Base-by-base conservation (phyloP, 331 rosid species). In the Rosa hybrid region DNA sequence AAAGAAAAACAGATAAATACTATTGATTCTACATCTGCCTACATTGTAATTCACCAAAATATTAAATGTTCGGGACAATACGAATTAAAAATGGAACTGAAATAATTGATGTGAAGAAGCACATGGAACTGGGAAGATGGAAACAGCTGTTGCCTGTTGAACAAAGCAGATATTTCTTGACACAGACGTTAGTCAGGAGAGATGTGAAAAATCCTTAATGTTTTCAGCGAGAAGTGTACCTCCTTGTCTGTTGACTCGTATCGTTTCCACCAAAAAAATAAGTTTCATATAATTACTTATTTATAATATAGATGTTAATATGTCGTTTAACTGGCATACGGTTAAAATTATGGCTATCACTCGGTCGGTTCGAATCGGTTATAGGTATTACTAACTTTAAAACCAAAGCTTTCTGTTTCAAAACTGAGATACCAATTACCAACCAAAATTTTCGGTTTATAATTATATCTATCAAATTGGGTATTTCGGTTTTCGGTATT, bases 151-250 rank as follows among this genome's bases (percentile, higher is more conserved):
- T 79, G 21, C 46, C 9, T 65, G 44, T 67, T 67, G 72, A 4
- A 17, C 44, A 77, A 64, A 81, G 80, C 84, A 81, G 72, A 75
- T 41, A 30, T 75, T 83, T 83, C 83, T 84, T 12, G 88, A 80
- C 20, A 68, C 12, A 25, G 60, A 46, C 39, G 27, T 23, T 42
- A 49, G 63, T 30, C n/a, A 7, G 10, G n/a, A 30, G 70, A 60
- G 72, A 78, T 81, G 68, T 63, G 73, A 78, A 57, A 74, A 70
- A 82, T 68, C 81, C 83, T 80, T 49, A 44, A 72, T 81, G 54
- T 73, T 81, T 83, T 77, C 59, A 42, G 63, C 60, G 4, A 7
- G 2, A 64, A 30, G 39, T 70, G 48, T 72, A 60, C 78, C 44
- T 65, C 59, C 59, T 79, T 81, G 81, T 74, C 79, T 76, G 71